Evolutionary conservation across 305 asterid genomes (phyloP).

Genomic region (Andrographis paniculata): DNA sequence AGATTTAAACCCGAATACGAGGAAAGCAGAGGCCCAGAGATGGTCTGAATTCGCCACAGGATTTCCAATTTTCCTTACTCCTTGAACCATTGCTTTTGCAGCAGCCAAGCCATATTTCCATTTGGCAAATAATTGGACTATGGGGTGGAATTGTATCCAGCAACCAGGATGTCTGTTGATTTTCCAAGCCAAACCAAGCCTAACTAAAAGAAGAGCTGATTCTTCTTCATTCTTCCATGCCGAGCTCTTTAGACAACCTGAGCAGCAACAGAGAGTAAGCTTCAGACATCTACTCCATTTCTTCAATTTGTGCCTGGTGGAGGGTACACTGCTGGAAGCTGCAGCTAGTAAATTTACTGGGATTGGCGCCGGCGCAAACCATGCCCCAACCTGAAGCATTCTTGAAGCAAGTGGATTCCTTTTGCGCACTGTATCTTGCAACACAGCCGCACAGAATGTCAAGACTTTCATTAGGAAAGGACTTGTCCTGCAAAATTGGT

Average conservation of each 20-base stretch:
- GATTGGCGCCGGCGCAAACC: slow-evolving; percentile 76
- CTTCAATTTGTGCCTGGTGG: slow-evolving; percentile 31
- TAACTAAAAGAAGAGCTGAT: slow-evolving; percentile 21
- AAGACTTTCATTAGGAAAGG: slow-evolving; percentile 54
- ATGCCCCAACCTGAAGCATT: slow-evolving; percentile 77
- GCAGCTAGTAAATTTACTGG: slow-evolving; percentile 51
- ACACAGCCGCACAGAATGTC: slow-evolving; percentile 34
- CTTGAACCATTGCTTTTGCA: slow-evolving; percentile 59
- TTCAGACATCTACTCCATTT: slow-evolving; percentile 35
- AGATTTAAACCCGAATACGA: slow-evolving; percentile 75
- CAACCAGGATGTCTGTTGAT: slow-evolving; percentile 52
- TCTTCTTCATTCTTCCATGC: neutral
- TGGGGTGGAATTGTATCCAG: slow-evolving; percentile 77
- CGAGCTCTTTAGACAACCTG: neutral
- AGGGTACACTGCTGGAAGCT: slow-evolving; percentile 57
- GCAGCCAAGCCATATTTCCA: slow-evolving; percentile 37
- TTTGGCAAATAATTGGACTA: slow-evolving; percentile 49
- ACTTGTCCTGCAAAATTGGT: slow-evolving; percentile 47
- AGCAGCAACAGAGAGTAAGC: neutral
- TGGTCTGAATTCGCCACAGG: slow-evolving; percentile 42
- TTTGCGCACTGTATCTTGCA: slow-evolving; percentile 41
- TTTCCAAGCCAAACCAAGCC: slow-evolving; percentile 18
- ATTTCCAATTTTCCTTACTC: slow-evolving; percentile 47
- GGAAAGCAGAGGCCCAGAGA: slow-evolving; percentile 78
- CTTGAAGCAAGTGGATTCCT: slow-evolving; percentile 39